Evolutionary conservation across 768 basidiomycete species (phyloP), one percentile per base, ranked within the genome.

Genomic region (Russula emetica): DNA sequence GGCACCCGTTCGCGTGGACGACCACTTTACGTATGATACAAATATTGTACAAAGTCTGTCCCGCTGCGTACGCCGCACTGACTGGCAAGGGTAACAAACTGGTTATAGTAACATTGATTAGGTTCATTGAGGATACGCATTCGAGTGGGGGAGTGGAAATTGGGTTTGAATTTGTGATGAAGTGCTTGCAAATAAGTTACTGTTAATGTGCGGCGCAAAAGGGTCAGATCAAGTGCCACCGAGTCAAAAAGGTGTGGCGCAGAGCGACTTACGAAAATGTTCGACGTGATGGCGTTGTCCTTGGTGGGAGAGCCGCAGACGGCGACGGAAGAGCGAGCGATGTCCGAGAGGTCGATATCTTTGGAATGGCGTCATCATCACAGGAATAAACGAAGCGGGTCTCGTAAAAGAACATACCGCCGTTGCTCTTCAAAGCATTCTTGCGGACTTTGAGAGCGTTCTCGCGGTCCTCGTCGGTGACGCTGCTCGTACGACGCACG

Each of bases 281-380:
- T 63, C 24, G 59, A 16, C 10, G 51, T 24, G 22, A 55, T 55
- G 45, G 44, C 30, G 42, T 38, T 42, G 10, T 14, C 45, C 55
- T 64, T 64, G n/a, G 68, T 74, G 44, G 79, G 86, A 66, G 83
- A 87, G 64, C 74, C 76, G 66, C 83, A 84, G 32, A 85, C 83
- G 14, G 86, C 92, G 64, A 80, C 81, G 10, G 91, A 93, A 61
- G 90, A 90, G 69, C 90, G 85, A 16, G 93, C 93, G 70, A 95
- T 94, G 60, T 86, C 79, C 38, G 82, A 80, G 63, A 95, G 82
- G 74, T 94, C 89, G 49, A 84, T 75, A 20, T 62, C 69, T 71
- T 64, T 10, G 22, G 8, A 26, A 26, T 51, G 30, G 28, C 42
- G 14, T 66, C 54, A 52, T 22, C 38, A 47, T 28, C 28, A 16